Evolutionary conservation across 345 rosid genomes (phyloP), one percentile per base, ranked within the genome.

Genomic region (Melastoma malabathricum): DNA sequence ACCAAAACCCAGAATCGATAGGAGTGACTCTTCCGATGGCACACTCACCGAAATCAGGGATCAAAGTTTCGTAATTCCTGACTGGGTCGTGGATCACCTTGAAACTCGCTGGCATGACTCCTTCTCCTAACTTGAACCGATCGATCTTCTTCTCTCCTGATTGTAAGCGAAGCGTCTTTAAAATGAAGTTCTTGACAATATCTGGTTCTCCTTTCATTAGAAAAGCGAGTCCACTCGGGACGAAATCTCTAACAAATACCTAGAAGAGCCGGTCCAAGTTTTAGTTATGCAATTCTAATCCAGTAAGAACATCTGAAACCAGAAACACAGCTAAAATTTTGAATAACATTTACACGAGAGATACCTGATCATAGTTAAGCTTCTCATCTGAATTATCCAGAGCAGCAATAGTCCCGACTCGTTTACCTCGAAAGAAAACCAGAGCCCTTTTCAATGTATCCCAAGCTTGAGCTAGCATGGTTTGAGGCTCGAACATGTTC

Each of bases 11-110:
- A 54, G 75, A 70, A 55, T 70, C 75, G 25, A 70, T 71, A 15
- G 75, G 75, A 51, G 75, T 71, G 48, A 70, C 75, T 51, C 75
- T 62, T 59, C 75, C 75, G 46, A 70, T 70, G 41, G 75, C 75
- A 58, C 75, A 65, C 75, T 70, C 75, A 25, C 75, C 75, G 23
- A 70, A 70, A 51, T 70, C 75, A 9, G 75, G 71, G 15, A 70
- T 41, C 47, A 70, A 43, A 17, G 68, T 45, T 18, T 66, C 71
- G 68, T 62, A 47, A 48, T 70, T 70, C 17, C 75, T 48, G 17
- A 41, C 23, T 54, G 75, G 75, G 57, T 70, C 75, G 39, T 70
- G 75, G 18, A 65, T 71, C 38, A 70, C 75, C 56, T 70, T 70
- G 50, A 70, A 70, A 60, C 75, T 70, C 23, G 75, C 75, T 43